Base-by-base conservation (phyloP, 768 basidiomycete genomes). In the Tulasnella calospora region DNA sequence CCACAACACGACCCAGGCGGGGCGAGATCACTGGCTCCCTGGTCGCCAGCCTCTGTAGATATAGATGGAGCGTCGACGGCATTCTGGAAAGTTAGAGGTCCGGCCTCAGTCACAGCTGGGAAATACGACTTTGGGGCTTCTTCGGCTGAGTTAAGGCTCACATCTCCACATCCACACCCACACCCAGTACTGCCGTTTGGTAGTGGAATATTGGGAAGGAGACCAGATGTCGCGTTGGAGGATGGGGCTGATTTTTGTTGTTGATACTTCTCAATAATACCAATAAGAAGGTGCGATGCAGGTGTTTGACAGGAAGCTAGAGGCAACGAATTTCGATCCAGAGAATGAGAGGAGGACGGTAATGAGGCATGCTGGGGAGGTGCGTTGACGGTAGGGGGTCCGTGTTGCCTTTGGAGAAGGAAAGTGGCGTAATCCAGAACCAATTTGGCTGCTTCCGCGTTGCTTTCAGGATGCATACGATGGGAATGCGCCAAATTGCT, bases 341-440 rank as follows among this genome's bases (percentile, higher is more conserved):
- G 69, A 15, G 38, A 38, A 17, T 41, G 76, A 40, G n/a, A n/a
- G n/a, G 23, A n/a, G 36, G 51, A 15, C 38, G 23, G 40, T 27
- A 30, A 9, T n/a, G 6, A 44, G 41, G 27, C 19, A 12, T 74
- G 73, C 33, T 46, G 36, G 17, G 19, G 41, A 74, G 23, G 73
- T 21, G n/a, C n/a, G 12, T 7, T 74, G 44, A 6, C n/a, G 4
- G 40, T n/a, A 30, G 36, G 19, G 23, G 33, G 40, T 30, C 38
- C 35, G 9, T 40, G 55, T 27, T 78, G 76, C 15, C 40, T 61
- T 40, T 78, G 76, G 0, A 78, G 19, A 41, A 78, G 36, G 40
- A 69, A 61, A 33, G 76, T 38, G n/a, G 76, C 76, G 51, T 78
- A 78, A 61, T 78, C 76, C 35, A 78, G 71, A 47, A 78, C 76